These are phyloP conservation scores for Amniculicola lignicola DNA, from an alignment of 495 filamentous ascomycete genomes.

Conservation along the genomic window DNA sequence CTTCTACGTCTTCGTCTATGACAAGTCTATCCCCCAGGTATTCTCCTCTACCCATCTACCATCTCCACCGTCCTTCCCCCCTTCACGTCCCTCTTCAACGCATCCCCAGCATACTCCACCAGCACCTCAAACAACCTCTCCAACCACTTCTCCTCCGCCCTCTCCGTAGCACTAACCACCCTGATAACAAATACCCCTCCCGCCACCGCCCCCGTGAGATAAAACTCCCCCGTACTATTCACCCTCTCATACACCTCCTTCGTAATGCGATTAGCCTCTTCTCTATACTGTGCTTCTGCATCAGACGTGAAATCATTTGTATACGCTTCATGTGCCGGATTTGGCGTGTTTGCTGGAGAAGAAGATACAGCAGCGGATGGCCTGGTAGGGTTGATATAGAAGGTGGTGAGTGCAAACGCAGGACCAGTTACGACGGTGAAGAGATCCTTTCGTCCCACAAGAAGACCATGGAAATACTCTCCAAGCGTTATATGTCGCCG, in stretches of 20 bases:
- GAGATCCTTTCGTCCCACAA: conserved; percentile 58
- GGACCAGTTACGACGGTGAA: conserved; percentile 76
- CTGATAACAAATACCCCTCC: conserved; percentile 78
- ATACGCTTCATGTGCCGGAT: conserved; percentile 36
- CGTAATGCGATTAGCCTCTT: conserved; percentile 63
- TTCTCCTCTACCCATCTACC: no score
- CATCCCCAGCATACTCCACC: conserved; percentile 64
- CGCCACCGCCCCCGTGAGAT: conserved; percentile 74
- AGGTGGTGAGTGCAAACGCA: conserved; percentile 76
- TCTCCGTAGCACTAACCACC: conserved; percentile 68
- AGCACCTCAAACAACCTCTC: conserved; percentile 74
- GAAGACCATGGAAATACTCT: conserved; percentile 63
- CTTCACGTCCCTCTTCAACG: conserved; percentile 30
- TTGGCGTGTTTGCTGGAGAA: conserved; percentile 8
- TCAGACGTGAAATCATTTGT: conserved; percentile 35
- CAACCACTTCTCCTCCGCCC: conserved; percentile 69
- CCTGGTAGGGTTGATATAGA: conserved; percentile 53
- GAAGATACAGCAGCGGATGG: neutral
- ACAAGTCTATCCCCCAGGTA: no score
- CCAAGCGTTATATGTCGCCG: conserved; percentile 63
- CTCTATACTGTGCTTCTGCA: conserved; percentile 44
- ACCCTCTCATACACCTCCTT: conserved; percentile 75
- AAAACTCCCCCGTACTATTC: conserved; percentile 74
- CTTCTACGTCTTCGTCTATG: no score
- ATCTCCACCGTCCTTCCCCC: neutral